These are phyloP conservation scores for Beauveria pseudobassiana DNA, from an alignment of 2,329 filamentous ascomycete genomes.

Conservation along the genomic window DNA sequence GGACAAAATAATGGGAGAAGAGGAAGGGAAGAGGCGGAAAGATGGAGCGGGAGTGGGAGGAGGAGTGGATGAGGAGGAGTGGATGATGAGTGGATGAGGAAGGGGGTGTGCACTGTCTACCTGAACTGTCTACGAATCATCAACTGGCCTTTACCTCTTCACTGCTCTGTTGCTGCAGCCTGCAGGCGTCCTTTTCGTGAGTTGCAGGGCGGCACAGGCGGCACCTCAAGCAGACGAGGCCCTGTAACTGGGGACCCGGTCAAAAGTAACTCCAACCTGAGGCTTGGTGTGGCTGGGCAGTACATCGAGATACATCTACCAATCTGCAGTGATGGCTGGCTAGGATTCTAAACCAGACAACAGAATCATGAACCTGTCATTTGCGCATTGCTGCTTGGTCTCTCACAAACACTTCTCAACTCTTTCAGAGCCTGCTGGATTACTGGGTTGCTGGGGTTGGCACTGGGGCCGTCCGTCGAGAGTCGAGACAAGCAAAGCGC, in stretches of 20 bases:
- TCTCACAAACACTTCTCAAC: too few relatives aligned
- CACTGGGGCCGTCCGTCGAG: conserved; percentile 13
- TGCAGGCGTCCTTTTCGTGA: not conserved
- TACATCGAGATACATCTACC: not conserved
- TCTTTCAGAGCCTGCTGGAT: too few relatives aligned
- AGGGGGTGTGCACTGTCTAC: conserved; percentile 11
- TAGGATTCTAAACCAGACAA: too few relatives aligned
- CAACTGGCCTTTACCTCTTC: not conserved
- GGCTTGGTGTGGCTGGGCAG: not conserved
- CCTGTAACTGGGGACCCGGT: not conserved
- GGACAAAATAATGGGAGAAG: not conserved
- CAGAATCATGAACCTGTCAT: too few relatives aligned
- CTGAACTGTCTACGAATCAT: too few relatives aligned
- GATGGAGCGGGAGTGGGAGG: conserved; percentile 17
- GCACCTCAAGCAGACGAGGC: not conserved
- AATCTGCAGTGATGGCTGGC: too few relatives aligned
- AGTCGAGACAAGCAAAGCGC: conserved; percentile 20
- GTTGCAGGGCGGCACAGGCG: conserved; percentile 1
- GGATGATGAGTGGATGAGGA: conserved; percentile 16
- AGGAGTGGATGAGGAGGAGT: conserved; percentile 14
- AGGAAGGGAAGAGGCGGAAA: not conserved
- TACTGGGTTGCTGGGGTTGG: not conserved
- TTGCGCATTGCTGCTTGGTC: too few relatives aligned
- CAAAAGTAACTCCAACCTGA: not conserved
- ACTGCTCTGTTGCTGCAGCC: too few relatives aligned